Base-by-base conservation (phyloP, 2,329 filamentous ascomycete species). In the Aspergillus sojae region DNA sequence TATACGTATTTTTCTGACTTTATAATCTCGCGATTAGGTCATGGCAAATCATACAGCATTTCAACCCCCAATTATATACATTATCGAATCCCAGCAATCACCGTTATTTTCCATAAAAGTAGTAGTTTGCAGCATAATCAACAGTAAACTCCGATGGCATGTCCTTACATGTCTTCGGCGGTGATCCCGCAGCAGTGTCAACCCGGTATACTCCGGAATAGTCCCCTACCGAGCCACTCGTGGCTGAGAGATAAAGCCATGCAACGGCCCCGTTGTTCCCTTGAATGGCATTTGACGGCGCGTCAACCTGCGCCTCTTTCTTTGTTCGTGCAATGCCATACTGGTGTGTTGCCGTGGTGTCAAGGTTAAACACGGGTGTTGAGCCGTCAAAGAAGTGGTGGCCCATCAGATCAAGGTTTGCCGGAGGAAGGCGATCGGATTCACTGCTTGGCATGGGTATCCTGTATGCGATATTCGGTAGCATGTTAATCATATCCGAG, bases 41-140 rank as follows among this genome's bases (percentile, higher is more conserved):
- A 41, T 41, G 19, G 7, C 16, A n/a, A 41, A n/a, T 41, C 39
- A 41, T 19, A 41, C 14, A 19, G 3, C 16, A 19, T 41, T n/a
- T 7, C 19, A 9, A 41, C 39, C 6, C 39, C 19, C 16, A 41
- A 41, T 41, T 41, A 41, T 41, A 9, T 41, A 32, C 28, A 52
- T 52, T 12, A 32, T 32, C 28, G 4, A 28, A 11, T 28, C 16
- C 57, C 54, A 57, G 50, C 26, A n/a, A 52, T 30, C 32, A n/a
- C 48, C 48, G 39, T 67, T 66, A 75, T 58, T 68, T 69, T 14
- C 71, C 77, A 72, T 73, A 86, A 65, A 84, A 90, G 89, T 86
- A 89, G 71, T 92, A 97, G 85, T 94, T 87, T 48, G 94, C 89
- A 36, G 91, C 84, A 79, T 98, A 97, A 73, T 94, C 83, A 16